Conservation (phyloP, 257 asterid species). For the Gentiana macrophylla region DNA sequence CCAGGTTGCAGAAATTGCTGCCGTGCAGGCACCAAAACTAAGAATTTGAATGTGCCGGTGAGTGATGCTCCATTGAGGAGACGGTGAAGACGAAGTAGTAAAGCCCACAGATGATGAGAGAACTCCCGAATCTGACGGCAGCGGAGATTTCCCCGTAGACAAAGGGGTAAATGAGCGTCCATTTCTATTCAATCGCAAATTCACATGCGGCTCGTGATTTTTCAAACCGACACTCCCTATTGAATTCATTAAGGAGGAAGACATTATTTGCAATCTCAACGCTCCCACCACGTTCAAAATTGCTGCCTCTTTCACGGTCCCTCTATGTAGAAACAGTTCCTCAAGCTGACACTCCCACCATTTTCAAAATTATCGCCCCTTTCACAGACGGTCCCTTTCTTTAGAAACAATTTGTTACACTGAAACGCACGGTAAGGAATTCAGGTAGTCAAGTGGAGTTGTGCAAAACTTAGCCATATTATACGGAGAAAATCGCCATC, state of each 20-base stretch:
- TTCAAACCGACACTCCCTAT: conserved; percentile 1
- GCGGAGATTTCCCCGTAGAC: conserved; percentile 8
- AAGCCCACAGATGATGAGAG: conserved; percentile 41
- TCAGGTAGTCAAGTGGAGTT: too few relatives aligned
- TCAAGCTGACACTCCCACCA: too few relatives aligned
- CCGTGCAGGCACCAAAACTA: conserved; percentile 68
- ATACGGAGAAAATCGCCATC: too few relatives aligned
- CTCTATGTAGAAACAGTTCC: background rate
- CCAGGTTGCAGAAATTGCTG: conserved; percentile 85
- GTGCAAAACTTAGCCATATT: too few relatives aligned
- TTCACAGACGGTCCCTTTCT: too few relatives aligned
- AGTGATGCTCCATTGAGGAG: conserved; percentile 35
- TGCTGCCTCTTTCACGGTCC: conserved; percentile 1
- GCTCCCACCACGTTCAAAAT: conserved; percentile 31
- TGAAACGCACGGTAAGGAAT: too few relatives aligned
- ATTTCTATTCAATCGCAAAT: conserved; percentile 2
- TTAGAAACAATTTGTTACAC: too few relatives aligned
- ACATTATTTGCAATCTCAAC: conserved; percentile 24
- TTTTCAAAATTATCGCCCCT: too few relatives aligned
- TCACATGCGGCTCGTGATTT: background rate
- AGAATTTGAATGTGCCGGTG: conserved; percentile 60
- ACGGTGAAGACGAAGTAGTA: conserved; percentile 15
- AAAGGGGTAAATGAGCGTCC: background rate
- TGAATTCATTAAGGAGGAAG: conserved; percentile 4
- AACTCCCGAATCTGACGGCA: conserved; percentile 18